A percentile compares a stretch with the other conserved stretches of the same genome.
phyloP scores from a whole-genome alignment of 2,329 filamentous ascomycete species.

The Xylaria polymorpha region DNA sequence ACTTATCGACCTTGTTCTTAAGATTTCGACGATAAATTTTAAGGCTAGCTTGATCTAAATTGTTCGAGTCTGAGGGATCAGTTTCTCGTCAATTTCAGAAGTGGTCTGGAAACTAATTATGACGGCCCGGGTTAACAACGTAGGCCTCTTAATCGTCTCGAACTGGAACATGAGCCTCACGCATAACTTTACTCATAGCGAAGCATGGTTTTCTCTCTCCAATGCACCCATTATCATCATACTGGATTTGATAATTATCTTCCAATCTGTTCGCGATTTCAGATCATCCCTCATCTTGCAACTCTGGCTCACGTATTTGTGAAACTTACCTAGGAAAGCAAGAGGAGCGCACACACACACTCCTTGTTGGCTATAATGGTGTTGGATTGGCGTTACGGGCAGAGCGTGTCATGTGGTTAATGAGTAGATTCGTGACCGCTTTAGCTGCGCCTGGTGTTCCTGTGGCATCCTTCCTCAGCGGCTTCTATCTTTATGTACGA shows the following conservation, averaged over 20 bases:
- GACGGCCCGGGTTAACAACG: slow-evolving; percentile 20
- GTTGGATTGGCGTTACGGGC: no score
- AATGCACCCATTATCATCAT: not conserved
- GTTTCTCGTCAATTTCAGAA: not conserved
- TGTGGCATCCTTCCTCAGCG: no score
- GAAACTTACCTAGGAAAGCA: not conserved
- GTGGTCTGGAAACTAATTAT: slow-evolving; percentile 18
- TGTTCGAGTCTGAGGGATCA: not conserved
- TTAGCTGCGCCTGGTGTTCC: no score
- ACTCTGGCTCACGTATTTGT: not conserved
- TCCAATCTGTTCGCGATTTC: not conserved
- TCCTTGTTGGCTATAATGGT: not conserved
- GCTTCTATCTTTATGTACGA: no score
- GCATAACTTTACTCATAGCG: not conserved
- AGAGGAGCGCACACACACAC: not conserved
- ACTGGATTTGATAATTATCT: not conserved
- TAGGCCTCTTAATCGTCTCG: slow-evolving; percentile 24
- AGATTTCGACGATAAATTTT: not conserved
- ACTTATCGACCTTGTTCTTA: no score
- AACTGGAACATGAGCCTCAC: not conserved
- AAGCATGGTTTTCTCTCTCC: not conserved
- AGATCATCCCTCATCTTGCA: not conserved
- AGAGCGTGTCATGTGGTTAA: no score
- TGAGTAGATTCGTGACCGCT: no score
- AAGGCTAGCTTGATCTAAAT: not conserved